Evolutionary conservation across 2,329 filamentous ascomycete genomes (phyloP).

Genomic region (Calonectria hawksworthii): DNA sequence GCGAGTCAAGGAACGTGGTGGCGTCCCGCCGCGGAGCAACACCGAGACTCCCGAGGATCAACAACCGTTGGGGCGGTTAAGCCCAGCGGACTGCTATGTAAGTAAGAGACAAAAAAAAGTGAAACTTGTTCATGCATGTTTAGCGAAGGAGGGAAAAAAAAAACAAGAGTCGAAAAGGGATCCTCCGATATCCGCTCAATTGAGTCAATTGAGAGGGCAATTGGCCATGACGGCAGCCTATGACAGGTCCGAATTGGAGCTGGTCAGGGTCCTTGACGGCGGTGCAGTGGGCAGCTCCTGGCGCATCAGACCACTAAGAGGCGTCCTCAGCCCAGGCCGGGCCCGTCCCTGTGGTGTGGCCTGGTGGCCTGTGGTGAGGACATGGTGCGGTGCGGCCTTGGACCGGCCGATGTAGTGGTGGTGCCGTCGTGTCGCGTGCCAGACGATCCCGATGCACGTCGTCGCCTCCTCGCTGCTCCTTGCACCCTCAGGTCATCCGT

Average conservation of each 20-base stretch:
- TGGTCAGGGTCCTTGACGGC: slow-evolving; percentile 13
- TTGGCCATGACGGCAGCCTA: slow-evolving; percentile 16
- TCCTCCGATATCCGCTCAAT: not conserved
- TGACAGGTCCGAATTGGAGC: slow-evolving; percentile 20
- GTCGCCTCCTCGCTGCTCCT: slow-evolving; percentile 20
- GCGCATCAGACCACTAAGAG: slow-evolving; percentile 42
- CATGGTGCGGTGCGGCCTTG: slow-evolving; percentile 10
- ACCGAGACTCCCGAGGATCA: slow-evolving; percentile 13
- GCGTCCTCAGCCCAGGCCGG: slow-evolving; percentile 31
- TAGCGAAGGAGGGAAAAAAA: not conserved
- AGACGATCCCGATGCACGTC: slow-evolving; percentile 38
- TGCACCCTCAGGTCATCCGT: slow-evolving; percentile 26
- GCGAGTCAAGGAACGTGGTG: slow-evolving; percentile 39
- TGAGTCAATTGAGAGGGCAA: not conserved
- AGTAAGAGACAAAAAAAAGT: slow-evolving; percentile 21
- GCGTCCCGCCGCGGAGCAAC: slow-evolving; percentile 6
- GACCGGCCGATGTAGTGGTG: slow-evolving; percentile 16
- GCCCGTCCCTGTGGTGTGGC: slow-evolving; percentile 18
- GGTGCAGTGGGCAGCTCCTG: slow-evolving; percentile 18
- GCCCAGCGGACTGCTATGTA: slow-evolving; percentile 35
- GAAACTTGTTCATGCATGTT: not conserved
- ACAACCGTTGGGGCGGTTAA: slow-evolving; percentile 17
- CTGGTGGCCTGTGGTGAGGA: slow-evolving; percentile 10
- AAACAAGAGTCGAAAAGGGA: not conserved
- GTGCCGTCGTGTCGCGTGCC: slow-evolving; percentile 37